phyloP scores from a whole-genome alignment of 2,329 filamentous ascomycete species.

The Bimuria novae-zelandiae region DNA sequence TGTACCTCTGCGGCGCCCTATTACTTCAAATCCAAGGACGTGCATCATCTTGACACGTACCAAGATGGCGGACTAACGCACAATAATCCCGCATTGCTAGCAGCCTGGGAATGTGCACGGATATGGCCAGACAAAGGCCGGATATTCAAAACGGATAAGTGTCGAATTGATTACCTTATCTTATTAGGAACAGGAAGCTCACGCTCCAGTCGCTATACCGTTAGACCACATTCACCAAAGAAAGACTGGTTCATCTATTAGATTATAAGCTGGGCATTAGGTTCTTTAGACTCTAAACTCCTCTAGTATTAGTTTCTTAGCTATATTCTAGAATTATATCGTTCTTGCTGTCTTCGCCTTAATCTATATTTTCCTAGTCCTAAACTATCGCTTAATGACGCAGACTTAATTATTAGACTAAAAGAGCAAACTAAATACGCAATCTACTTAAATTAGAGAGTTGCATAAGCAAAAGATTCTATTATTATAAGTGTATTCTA shows the following conservation, averaged over 20 bases:
- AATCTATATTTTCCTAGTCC: constrained; percentile 21
- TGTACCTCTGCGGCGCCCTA: constrained; percentile 35
- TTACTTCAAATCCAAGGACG: constrained; percentile 30
- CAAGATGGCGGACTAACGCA: constrained; percentile 35
- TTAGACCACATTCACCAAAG: constrained; percentile 26
- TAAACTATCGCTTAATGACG: constrained; percentile 25
- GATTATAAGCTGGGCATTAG: constrained; percentile 23
- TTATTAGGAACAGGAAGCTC: constrained; percentile 31
- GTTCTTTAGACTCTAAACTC: constrained; percentile 27
- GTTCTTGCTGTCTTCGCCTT: constrained; percentile 23
- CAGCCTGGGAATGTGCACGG: constrained; percentile 23
- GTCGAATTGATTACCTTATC: constrained; percentile 25
- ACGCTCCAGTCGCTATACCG: constrained; percentile 4
- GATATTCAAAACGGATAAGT: constrained; percentile 6
- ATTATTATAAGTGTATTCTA: constrained; percentile 24
- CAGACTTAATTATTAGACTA: constrained; percentile 16
- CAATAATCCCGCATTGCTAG: constrained; percentile 32
- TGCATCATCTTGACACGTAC: constrained; percentile 28
- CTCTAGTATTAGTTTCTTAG: constrained; percentile 25
- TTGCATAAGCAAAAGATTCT: constrained; percentile 12
- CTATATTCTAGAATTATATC: constrained; percentile 12
- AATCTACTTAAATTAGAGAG: constrained; percentile 7
- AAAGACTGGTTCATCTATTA: constrained; percentile 23
- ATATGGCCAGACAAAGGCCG: constrained; percentile 27
- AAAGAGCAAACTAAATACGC: constrained; percentile 15